A percentile compares a stretch with the other conserved stretches of the same genome.
These are phyloP conservation scores for Fusarium lateritium DNA, from an alignment of 2,329 filamentous ascomycete species.

Conservation along the genomic window DNA sequence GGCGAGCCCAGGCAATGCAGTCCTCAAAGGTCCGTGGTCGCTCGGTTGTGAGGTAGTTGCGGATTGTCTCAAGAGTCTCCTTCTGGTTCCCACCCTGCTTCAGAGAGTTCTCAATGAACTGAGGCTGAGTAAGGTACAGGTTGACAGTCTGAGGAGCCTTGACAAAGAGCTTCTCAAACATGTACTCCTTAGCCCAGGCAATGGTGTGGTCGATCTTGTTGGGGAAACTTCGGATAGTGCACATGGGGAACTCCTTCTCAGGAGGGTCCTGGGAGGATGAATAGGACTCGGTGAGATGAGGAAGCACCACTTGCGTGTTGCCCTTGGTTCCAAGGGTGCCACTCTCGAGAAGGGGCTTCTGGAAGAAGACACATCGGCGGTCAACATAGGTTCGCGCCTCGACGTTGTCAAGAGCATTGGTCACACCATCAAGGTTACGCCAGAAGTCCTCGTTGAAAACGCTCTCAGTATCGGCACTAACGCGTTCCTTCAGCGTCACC, in stretches of 20 bases:
- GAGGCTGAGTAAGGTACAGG: slow-evolving; percentile 90
- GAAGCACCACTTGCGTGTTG: slow-evolving; percentile 96
- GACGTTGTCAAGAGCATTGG: slow-evolving; percentile 97
- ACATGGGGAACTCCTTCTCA: slow-evolving; percentile 99
- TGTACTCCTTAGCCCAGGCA: slow-evolving; percentile 91
- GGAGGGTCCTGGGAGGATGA: slow-evolving; percentile 95
- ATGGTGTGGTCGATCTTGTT: slow-evolving; percentile 99
- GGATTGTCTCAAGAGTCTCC: slow-evolving; percentile 89
- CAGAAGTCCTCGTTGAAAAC: slow-evolving; percentile 97
- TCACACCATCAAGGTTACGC: slow-evolving; percentile 88
- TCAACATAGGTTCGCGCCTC: slow-evolving; percentile 98
- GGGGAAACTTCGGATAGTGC: slow-evolving; percentile 95
- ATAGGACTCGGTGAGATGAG: slow-evolving; percentile 94
- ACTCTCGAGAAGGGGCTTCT: slow-evolving; percentile 94
- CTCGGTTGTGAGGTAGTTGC: slow-evolving; percentile 91
- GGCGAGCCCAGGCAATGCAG: slow-evolving; percentile 94
- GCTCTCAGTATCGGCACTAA: slow-evolving; percentile 91
- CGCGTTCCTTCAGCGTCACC: slow-evolving; percentile 86
- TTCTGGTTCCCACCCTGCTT: slow-evolving; percentile 97
- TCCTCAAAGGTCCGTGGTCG: slow-evolving; percentile 95
- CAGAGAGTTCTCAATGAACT: slow-evolving; percentile 88
- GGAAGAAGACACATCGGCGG: slow-evolving; percentile 97
- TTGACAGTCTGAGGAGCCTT: slow-evolving; percentile 96
- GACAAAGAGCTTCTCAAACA: slow-evolving; percentile 95
- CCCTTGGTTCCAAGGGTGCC: slow-evolving; percentile 99